Percentiles rank a stretch among this genome's conserved stretches.
Evolutionary conservation across 2,329 filamentous ascomycete genomes (phyloP).

Genomic region (Xylaria arbuscula): DNA sequence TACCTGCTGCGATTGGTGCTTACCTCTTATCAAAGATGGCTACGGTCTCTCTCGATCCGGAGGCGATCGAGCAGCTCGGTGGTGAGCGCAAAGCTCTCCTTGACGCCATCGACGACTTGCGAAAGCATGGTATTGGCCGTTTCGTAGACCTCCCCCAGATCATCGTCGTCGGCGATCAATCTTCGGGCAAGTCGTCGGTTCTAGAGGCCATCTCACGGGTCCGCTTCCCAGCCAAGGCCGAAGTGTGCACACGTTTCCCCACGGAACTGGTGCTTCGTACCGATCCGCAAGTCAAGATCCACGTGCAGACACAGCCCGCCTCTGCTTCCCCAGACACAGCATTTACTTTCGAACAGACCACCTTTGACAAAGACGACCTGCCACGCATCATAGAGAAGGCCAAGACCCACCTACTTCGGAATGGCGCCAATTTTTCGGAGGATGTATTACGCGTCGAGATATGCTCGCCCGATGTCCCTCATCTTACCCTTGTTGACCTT

Average conservation of each 20-base stretch:
- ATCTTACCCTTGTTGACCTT: conserved; percentile 66
- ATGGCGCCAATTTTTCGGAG: conserved; percentile 54
- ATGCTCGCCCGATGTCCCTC: conserved; percentile 55
- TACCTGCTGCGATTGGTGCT: no score
- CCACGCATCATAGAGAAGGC: conserved; percentile 63
- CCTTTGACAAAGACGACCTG: conserved; percentile 56
- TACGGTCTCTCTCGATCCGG: conserved; percentile 42
- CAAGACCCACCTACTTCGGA: conserved; percentile 57
- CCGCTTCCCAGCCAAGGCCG: conserved; percentile 66
- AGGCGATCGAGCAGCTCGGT: conserved; percentile 56
- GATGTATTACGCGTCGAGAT: conserved; percentile 61
- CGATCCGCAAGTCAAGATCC: conserved; percentile 50
- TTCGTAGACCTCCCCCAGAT: conserved; percentile 64
- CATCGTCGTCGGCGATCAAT: conserved; percentile 70
- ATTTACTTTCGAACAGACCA: conserved; percentile 49
- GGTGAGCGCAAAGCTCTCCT: conserved; percentile 60
- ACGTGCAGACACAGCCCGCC: conserved; percentile 55
- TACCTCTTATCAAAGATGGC: no score
- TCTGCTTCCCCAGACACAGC: conserved; percentile 26
- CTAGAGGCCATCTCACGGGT: conserved; percentile 72
- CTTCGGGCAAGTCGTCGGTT: conserved; percentile 72
- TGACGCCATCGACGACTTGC: conserved; percentile 64
- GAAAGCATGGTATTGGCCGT: conserved; percentile 59
- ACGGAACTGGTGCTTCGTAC: conserved; percentile 68
- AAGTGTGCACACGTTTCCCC: conserved; percentile 69